phyloP scores from a whole-genome alignment of 345 rosid genomes.

The Raphanus sativus region DNA sequence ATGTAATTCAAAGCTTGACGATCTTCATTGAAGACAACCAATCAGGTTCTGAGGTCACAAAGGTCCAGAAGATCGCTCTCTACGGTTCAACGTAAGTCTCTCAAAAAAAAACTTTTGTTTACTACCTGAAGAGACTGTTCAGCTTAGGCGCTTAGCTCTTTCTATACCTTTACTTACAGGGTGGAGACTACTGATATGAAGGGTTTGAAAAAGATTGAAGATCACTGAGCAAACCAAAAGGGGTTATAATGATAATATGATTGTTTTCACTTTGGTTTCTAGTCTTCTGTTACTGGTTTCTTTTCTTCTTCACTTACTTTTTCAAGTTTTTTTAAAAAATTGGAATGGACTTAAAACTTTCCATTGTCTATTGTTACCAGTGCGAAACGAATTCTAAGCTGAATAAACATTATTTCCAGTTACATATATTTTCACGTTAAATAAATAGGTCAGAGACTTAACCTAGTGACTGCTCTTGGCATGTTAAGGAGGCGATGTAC shows the following conservation, averaged over 20 bases:
- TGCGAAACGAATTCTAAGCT: not conserved
- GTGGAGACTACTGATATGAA: constrained; percentile 90
- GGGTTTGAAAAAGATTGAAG: constrained; percentile 77
- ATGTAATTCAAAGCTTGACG: not conserved
- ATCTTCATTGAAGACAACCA: constrained; percentile 87
- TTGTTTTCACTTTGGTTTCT: constrained; percentile 13
- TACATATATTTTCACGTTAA: not conserved
- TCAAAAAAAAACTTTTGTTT: not conserved
- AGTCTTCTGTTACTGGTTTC: not conserved
- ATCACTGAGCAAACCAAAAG: constrained; percentile 44
- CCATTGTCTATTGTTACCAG: not conserved
- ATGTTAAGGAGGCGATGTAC: too few relatives aligned
- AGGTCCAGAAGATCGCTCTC: constrained; percentile 83
- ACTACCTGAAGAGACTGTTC: not conserved
- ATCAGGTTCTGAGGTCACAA: constrained; percentile 69
- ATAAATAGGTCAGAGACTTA: not conserved
- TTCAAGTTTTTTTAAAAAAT: not conserved
- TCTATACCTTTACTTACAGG: constrained; percentile 37
- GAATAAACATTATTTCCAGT: not conserved
- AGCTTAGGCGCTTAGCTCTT: not conserved
- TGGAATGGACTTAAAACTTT: constrained; percentile 24
- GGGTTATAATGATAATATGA: not conserved
- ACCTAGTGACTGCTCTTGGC: not conserved
- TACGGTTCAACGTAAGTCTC: constrained; percentile 79
- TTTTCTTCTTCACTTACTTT: not conserved